These are phyloP conservation scores for Aspergillus taichungensis DNA, from an alignment of 495 filamentous ascomycete species.

Conservation along the genomic window DNA sequence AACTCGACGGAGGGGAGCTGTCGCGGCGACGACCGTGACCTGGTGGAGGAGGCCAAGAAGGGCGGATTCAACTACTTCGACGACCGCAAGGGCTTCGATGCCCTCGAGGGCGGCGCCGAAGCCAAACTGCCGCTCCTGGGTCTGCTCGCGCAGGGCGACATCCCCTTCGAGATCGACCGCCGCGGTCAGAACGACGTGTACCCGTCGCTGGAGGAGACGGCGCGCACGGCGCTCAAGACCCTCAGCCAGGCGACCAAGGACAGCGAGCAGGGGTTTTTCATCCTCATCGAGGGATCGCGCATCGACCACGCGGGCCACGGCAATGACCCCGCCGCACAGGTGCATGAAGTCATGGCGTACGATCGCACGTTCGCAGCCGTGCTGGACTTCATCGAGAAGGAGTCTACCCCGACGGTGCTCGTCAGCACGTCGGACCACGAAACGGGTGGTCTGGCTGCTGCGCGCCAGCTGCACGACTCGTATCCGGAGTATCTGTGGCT, in stretches of 20 bases:
- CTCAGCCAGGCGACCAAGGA: slow-evolving; percentile 76
- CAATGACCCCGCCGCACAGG: slow-evolving; percentile 93
- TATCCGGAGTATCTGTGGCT: slow-evolving; percentile 85
- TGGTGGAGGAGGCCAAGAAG: slow-evolving; percentile 56
- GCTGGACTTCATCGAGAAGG: slow-evolving; percentile 72
- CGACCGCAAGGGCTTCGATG: slow-evolving; percentile 68
- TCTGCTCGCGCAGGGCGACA: slow-evolving; percentile 73
- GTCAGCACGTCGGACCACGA: slow-evolving; percentile 92
- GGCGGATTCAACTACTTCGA: slow-evolving; percentile 74
- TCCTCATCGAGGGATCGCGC: slow-evolving; percentile 94
- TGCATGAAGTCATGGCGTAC: slow-evolving; percentile 88
- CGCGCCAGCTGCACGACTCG: slow-evolving; percentile 56
- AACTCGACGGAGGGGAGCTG: slow-evolving; percentile 72
- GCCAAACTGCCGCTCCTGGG: slow-evolving; percentile 78
- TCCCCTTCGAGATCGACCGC: slow-evolving; percentile 90
- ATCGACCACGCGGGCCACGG: slow-evolving; percentile 95
- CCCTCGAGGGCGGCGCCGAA: slow-evolving; percentile 55
- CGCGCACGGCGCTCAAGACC: slow-evolving; percentile 66
- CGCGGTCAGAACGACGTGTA: slow-evolving; percentile 67
- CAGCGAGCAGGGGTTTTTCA: slow-evolving; percentile 88
- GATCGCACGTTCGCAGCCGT: slow-evolving; percentile 78
- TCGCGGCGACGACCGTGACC: slow-evolving; percentile 61
- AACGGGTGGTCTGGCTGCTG: slow-evolving; percentile 77
- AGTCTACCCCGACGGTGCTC: slow-evolving; percentile 64
- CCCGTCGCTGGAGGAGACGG: slow-evolving; percentile 88